Percentiles rank a stretch among this genome's conserved stretches.
These are phyloP conservation scores for Syncephalastrum racemosum DNA, from an alignment of 371 early-diverging fungal species.

Conservation along the genomic window DNA sequence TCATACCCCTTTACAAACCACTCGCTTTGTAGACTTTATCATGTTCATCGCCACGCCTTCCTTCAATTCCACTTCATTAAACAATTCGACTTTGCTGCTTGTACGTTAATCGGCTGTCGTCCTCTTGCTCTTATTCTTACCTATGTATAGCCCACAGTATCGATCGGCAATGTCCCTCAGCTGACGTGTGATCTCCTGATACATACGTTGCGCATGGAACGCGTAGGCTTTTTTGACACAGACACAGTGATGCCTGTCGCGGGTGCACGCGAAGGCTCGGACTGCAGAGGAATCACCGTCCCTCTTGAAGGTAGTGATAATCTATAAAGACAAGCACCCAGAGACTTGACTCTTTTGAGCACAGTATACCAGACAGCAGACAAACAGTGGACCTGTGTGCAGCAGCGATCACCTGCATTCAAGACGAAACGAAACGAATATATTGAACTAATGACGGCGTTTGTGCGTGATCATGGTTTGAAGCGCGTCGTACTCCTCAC, in stretches of 20 bases:
- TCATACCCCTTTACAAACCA: no score
- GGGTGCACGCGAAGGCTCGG: constrained; percentile 31
- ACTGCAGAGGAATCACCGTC: constrained; percentile 31
- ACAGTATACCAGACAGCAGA: constrained; percentile 58
- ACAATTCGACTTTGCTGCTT: constrained; percentile 6
- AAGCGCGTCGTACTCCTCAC: constrained; percentile 59
- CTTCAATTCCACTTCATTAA: neutral
- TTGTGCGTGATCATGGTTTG: constrained; percentile 54
- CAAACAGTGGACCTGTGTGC: constrained; percentile 54
- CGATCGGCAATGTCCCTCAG: constrained; percentile 83
- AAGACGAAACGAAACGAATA: constrained; percentile 33
- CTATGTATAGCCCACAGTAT: constrained; percentile 61
- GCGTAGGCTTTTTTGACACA: constrained; percentile 67
- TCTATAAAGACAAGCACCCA: no score
- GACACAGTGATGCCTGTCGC: constrained; percentile 58
- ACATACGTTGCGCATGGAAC: constrained; percentile 60
- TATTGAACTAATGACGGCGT: constrained; percentile 47
- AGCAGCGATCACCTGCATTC: constrained; percentile 58
- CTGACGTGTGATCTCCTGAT: constrained; percentile 70
- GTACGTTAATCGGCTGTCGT: constrained; percentile 4
- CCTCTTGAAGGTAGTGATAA: constrained; percentile 49
- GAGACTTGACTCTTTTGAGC: neutral
- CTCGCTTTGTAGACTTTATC: no score
- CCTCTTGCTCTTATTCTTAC: neutral
- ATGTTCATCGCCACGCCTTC: constrained; percentile 8